These are phyloP conservation scores for Prunus persica DNA, from an alignment of 306 rosid genomes.

Conservation along the genomic window DNA sequence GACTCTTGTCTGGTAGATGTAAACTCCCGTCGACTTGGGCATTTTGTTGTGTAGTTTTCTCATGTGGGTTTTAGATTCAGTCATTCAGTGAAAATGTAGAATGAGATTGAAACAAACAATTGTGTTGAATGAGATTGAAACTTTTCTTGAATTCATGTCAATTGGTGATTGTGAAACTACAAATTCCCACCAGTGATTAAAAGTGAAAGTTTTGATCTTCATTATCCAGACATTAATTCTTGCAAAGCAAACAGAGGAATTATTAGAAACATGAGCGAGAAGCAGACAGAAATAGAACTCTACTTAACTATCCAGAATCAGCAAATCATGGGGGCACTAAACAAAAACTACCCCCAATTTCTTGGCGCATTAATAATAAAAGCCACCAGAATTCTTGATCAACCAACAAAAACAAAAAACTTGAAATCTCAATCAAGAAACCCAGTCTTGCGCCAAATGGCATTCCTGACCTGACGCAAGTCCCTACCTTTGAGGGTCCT, in stretches of 20 bases:
- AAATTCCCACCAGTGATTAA: too few species aligned
- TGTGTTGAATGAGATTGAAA: too few species aligned
- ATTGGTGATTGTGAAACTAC: too few species aligned
- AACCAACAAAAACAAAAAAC: background rate
- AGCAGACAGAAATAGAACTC: background rate
- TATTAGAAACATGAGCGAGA: background rate
- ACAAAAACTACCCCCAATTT: background rate
- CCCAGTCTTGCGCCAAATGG: slow-evolving; percentile 78
- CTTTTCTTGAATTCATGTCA: too few species aligned
- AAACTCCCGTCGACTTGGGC: background rate
- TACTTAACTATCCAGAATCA: background rate
- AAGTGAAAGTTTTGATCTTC: too few species aligned
- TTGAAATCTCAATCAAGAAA: slow-evolving; percentile 57
- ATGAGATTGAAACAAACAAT: too few species aligned
- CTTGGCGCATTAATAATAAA: background rate
- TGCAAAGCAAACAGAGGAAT: background rate
- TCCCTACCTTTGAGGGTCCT: slow-evolving; percentile 92
- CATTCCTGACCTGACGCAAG: slow-evolving; percentile 84
- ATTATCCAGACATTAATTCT: too few species aligned
- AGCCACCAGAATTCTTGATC: background rate
- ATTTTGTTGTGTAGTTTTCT: background rate
- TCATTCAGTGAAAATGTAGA: too few species aligned
- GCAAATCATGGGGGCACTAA: background rate
- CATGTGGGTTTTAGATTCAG: background rate
- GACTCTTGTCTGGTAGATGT: too few species aligned